These are phyloP conservation scores for Kuraishia floccosa DNA, from an alignment of 805 yeast genomes.

Conservation along the genomic window DNA sequence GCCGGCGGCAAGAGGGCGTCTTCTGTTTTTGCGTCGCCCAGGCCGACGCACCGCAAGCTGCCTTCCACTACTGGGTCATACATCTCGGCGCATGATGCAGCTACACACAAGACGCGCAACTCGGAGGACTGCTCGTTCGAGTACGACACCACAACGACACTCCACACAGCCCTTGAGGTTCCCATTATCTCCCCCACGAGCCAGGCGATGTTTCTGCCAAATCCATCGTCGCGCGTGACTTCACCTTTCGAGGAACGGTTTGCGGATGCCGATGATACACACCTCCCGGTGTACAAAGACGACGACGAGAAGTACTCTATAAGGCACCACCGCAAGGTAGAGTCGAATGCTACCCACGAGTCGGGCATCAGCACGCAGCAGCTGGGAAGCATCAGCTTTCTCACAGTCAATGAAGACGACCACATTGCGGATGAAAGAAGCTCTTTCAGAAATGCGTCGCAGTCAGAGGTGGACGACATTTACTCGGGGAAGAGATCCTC, in stretches of 20 bases:
- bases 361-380: slow-evolving; percentile 13
- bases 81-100: slow-evolving; percentile 4
- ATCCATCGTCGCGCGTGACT: not conserved
- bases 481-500: not conserved
- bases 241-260: slow-evolving; percentile 7
- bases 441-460: too few species aligned
- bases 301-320: slow-evolving; percentile 7
- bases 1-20: slow-evolving; percentile 10
- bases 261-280: slow-evolving; percentile 14
- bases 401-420: too few species aligned
- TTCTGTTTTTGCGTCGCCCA: too few species aligned
- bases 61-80: too few species aligned
- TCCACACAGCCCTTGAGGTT: slow-evolving; percentile 19
- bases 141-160: slow-evolving; percentile 15
- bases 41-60: not conserved
- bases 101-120: slow-evolving; percentile 10
- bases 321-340: slow-evolving; percentile 16
- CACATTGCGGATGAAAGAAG: too few species aligned
- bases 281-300: not conserved
- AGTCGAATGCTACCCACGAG: slow-evolving; percentile 10
- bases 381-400: slow-evolving; percentile 14
- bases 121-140: slow-evolving; percentile 15
- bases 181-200: slow-evolving; percentile 12
- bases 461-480: not conserved
- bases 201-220: not conserved